Evolutionary conservation across 306 rosid species (phyloP).

Genomic region (Castanea crenata): DNA sequence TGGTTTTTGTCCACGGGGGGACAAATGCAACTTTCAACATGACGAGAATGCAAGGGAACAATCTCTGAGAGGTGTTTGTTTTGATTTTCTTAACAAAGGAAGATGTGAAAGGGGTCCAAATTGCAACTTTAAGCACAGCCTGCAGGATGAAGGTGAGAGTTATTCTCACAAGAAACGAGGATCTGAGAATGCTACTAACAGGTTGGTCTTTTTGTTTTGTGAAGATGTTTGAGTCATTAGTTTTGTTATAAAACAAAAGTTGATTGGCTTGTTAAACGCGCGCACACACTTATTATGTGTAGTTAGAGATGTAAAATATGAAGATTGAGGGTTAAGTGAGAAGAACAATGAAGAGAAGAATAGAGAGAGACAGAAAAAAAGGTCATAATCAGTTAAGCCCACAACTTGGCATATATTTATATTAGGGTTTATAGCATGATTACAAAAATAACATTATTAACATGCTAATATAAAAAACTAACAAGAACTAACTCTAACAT

Average conservation of each 20-base stretch:
- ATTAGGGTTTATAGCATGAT: no score
- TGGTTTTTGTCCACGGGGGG: conserved; percentile 88
- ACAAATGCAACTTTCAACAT: conserved; percentile 77
- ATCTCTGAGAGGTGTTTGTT: conserved; percentile 83
- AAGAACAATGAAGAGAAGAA: no score
- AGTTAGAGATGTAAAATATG: no score
- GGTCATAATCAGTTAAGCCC: no score
- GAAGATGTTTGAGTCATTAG: conserved; percentile 1
- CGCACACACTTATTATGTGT: no score
- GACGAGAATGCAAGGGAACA: conserved; percentile 78
- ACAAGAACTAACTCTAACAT: no score
- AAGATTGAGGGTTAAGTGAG: no score
- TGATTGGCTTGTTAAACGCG: neutral
- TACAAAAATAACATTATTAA: no score
- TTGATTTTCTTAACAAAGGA: conserved; percentile 84
- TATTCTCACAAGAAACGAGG: conserved; percentile 42
- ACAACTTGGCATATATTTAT: neutral
- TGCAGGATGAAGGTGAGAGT: conserved; percentile 66
- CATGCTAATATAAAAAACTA: no score
- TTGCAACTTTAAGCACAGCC: conserved; percentile 77
- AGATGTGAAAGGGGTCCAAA: conserved; percentile 91
- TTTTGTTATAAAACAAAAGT: neutral
- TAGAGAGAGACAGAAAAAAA: no score
- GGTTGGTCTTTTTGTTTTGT: conserved; percentile 37
- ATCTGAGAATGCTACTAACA: conserved; percentile 56